Conservation (phyloP, 116 monocot genomes). For the Trichopus zeylanicus region DNA sequence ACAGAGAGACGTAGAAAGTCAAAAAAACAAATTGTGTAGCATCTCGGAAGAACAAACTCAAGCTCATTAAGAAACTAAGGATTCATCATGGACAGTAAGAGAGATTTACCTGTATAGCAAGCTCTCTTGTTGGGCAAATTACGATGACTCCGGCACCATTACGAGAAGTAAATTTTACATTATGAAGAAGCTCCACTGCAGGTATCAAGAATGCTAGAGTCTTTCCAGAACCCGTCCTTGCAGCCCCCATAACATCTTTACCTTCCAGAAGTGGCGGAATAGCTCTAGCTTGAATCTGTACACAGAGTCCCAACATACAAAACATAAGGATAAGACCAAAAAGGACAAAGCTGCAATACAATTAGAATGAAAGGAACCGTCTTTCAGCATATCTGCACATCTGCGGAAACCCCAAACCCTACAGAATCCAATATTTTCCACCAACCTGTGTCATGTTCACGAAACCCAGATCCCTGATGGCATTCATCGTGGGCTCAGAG, state of each 20-base stretch:
- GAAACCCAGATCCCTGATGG: slow-evolving; percentile 66
- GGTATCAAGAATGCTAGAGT: slow-evolving; percentile 92
- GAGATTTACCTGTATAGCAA: slow-evolving; percentile 66
- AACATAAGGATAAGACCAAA: too few species aligned
- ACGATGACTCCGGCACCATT: slow-evolving; percentile 80
- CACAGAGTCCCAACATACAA: background rate
- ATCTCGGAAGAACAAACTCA: background rate
- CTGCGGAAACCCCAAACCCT: too few species aligned
- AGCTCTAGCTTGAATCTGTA: slow-evolving; percentile 80
- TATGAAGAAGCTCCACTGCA: slow-evolving; percentile 63
- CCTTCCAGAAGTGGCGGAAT: slow-evolving; percentile 67
- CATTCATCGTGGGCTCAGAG: slow-evolving; percentile 51
- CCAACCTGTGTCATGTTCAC: slow-evolving; percentile 62
- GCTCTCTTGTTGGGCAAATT: slow-evolving; percentile 91
- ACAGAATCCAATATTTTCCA: background rate
- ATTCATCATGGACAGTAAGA: background rate
- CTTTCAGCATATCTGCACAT: too few species aligned
- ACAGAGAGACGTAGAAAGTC: background rate
- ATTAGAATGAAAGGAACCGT: too few species aligned
- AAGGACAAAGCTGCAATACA: too few species aligned
- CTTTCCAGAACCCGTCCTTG: slow-evolving; percentile 88
- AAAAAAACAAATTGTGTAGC: background rate
- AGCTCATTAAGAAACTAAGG: background rate
- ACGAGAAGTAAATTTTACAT: slow-evolving; percentile 44
- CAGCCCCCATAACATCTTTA: slow-evolving; percentile 85